phyloP scores from a whole-genome alignment of 202 grass and related monocot species.

The Setaria italica region DNA sequence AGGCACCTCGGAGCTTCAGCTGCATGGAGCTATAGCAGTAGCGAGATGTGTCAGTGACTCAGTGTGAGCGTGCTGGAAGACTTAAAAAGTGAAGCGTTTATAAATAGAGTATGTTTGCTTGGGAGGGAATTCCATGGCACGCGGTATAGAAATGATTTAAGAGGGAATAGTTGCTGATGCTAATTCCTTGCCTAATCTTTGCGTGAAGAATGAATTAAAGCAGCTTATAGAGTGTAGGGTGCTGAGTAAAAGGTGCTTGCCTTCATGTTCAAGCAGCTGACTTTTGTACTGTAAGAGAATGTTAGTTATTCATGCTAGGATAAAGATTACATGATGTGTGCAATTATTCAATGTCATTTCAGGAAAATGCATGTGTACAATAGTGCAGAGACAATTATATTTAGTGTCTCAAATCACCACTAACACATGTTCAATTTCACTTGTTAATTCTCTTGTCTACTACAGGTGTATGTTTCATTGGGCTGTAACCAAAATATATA shows the following conservation, averaged over 20 bases:
- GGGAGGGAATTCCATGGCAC: slow-evolving; percentile 2
- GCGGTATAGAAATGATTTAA: slow-evolving; percentile 28
- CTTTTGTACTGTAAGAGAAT: neutral
- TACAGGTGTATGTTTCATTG: too few species aligned
- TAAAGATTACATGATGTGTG: neutral
- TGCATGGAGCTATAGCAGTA: slow-evolving; percentile 28
- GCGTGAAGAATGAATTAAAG: slow-evolving; percentile 16
- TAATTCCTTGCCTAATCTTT: slow-evolving; percentile 18
- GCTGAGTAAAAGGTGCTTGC: slow-evolving; percentile 36
- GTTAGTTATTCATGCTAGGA: neutral
- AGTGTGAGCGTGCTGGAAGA: neutral
- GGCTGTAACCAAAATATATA: too few species aligned
- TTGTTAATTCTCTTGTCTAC: too few species aligned
- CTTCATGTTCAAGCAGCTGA: slow-evolving; percentile 43
- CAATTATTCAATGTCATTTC: neutral
- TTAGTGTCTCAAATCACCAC: too few species aligned
- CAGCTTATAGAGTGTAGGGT: slow-evolving; percentile 16
- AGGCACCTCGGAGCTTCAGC: slow-evolving; percentile 16
- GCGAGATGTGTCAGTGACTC: neutral
- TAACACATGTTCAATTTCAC: too few species aligned
- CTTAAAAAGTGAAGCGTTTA: neutral
- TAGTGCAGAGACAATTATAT: too few species aligned
- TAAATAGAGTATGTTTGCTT: neutral
- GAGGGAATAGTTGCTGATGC: slow-evolving; percentile 13
- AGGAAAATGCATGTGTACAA: neutral